Percentiles rank a stretch among this genome's conserved stretches.
These are phyloP conservation scores for Candida wancherniae DNA, from an alignment of 805 yeast genomes.

Conservation along the genomic window DNA sequence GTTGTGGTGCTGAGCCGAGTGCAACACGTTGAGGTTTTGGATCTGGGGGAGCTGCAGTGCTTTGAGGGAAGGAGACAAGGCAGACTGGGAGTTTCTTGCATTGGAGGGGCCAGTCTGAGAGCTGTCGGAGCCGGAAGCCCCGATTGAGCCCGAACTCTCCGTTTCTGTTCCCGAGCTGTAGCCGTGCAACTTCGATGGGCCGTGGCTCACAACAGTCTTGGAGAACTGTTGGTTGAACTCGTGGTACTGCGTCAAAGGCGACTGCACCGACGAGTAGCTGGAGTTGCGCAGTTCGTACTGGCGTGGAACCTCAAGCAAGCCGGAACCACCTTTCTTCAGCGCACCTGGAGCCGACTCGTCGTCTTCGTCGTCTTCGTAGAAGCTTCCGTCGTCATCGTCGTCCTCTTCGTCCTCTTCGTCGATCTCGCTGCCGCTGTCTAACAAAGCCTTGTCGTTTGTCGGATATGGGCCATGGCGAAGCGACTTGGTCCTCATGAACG, in stretches of 20 bases:
- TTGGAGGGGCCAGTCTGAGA: neutral
- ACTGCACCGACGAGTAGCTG: slow-evolving; percentile 35
- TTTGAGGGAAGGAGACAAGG: slow-evolving; percentile 1
- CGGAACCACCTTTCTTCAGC: slow-evolving; percentile 2
- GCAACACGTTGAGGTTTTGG: slow-evolving; percentile 15
- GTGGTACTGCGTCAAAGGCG: slow-evolving; percentile 40
- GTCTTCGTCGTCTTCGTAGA: slow-evolving; percentile 19
- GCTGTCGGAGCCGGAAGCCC: neutral
- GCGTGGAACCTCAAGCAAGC: slow-evolving; percentile 23
- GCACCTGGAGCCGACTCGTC: slow-evolving; percentile 1
- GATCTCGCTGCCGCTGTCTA: slow-evolving; percentile 25
- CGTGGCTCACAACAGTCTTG: slow-evolving; percentile 17
- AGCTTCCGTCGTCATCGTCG: slow-evolving; percentile 21
- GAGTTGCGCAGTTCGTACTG: slow-evolving; percentile 25
- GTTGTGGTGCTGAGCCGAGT: slow-evolving; percentile 7
- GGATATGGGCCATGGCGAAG: slow-evolving; percentile 32
- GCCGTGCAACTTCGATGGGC: slow-evolving; percentile 12
- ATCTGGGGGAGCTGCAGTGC: slow-evolving; percentile 14
- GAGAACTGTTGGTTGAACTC: slow-evolving; percentile 38
- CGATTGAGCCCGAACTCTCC: too few species aligned
- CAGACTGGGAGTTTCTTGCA: neutral
- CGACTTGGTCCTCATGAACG: slow-evolving; percentile 24
- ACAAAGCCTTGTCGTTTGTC: slow-evolving; percentile 32
- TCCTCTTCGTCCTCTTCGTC: slow-evolving; percentile 22
- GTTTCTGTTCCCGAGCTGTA: slow-evolving; percentile 15